Conservation (phyloP, 2,329 filamentous ascomycete species). For the Colletotrichum falcatum region DNA sequence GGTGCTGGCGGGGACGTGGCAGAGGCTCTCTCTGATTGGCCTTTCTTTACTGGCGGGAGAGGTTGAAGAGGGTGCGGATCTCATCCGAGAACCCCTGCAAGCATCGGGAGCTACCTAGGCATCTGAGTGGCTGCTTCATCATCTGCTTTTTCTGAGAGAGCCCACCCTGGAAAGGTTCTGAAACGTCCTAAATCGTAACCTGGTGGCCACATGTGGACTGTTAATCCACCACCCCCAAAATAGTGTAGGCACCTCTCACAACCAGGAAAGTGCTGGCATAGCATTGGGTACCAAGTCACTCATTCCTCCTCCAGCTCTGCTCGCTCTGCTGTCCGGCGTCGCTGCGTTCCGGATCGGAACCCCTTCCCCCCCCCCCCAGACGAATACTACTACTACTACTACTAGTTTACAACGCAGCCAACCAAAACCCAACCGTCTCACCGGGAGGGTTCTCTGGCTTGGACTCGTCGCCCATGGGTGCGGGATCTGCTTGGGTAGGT, state of each 20-base stretch:
- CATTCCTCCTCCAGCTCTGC: not conserved
- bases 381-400: too few species aligned
- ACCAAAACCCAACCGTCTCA: constrained; percentile 10
- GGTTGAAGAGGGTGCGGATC: constrained; percentile 27
- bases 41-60: too few species aligned
- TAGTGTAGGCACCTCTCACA: not conserved
- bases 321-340: not conserved
- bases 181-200: constrained; percentile 41
- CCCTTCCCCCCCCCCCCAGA: constrained; percentile 6
- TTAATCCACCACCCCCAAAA: not conserved
- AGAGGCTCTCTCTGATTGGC: constrained; percentile 17
- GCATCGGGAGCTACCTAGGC: not conserved
- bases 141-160: constrained; percentile 7
- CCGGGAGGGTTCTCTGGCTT: constrained; percentile 19
- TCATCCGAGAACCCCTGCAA: constrained; percentile 36
- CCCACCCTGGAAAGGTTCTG: constrained; percentile 30
- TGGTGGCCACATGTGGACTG: constrained; percentile 20
- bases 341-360: constrained; percentile 6
- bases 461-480: constrained; percentile 11
- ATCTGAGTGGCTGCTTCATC: constrained; percentile 35
- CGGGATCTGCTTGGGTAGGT: constrained; percentile 32
- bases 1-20: not conserved
- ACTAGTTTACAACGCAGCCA: constrained; percentile 13
- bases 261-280: constrained; percentile 2
- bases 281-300: too few species aligned